Conservation (phyloP, 768 basidiomycete genomes). For the Lactifluus echinatus region DNA sequence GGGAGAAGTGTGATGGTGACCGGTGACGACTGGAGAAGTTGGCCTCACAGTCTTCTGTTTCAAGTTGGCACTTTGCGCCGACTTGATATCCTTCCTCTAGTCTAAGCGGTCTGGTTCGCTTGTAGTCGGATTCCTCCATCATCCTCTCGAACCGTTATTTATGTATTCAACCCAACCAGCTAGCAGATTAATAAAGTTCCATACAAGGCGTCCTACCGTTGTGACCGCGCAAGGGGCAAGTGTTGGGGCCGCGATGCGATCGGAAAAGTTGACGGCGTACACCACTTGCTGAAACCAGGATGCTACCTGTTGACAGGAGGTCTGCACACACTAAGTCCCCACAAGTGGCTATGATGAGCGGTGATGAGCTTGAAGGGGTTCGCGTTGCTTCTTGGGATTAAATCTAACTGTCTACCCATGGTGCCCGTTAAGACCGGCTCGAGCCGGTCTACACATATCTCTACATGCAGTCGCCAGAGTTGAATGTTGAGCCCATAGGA, state of each 20-base stretch:
- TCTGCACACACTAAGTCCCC: background rate
- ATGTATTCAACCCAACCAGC: background rate
- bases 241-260: background rate
- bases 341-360: conserved; percentile 11
- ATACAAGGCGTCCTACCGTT: background rate
- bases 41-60: background rate
- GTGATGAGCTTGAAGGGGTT: conserved; percentile 1
- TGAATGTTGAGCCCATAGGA: background rate
- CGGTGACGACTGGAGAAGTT: background rate
- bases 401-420: no score
- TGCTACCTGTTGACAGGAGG: background rate
- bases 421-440: background rate
- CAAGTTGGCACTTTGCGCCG: conserved; percentile 13
- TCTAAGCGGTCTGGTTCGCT: background rate
- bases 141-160: background rate
- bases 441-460: background rate
- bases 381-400: background rate
- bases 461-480: background rate
- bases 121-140: background rate
- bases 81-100: background rate
- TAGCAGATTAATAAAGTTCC: background rate
- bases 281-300: background rate
- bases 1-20: background rate
- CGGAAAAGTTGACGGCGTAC: conserved; percentile 5
- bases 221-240: background rate